Evolutionary conservation across 2,329 filamentous ascomycete genomes (phyloP).

Genomic region (Pseudogymnoascus pannorum): DNA sequence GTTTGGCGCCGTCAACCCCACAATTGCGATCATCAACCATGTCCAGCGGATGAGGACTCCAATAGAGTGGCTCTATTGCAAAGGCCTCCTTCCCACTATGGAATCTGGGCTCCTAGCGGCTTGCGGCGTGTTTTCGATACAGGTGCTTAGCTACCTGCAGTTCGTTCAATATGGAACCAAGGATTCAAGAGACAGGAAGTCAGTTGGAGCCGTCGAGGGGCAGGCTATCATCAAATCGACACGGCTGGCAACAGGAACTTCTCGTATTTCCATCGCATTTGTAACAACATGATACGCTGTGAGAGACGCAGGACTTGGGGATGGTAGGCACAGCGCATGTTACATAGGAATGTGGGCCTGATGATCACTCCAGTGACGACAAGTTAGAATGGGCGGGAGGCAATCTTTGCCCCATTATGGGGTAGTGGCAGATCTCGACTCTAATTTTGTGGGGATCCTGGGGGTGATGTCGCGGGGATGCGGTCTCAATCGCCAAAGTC

Average conservation of each 20-base stretch:
- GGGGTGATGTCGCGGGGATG: neutral
- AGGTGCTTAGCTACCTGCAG: neutral
- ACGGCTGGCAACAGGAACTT: neutral
- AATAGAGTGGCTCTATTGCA: neutral
- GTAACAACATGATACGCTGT: neutral
- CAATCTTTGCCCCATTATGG: slow-evolving; percentile 4
- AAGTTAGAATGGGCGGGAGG: neutral
- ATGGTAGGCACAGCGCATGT: neutral
- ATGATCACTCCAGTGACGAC: neutral
- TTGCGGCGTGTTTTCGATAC: neutral
- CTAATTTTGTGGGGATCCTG: neutral
- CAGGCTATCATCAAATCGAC: neutral
- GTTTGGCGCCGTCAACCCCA: slow-evolving; percentile 3
- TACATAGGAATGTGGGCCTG: neutral
- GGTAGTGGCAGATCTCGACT: neutral
- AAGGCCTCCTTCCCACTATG: neutral
- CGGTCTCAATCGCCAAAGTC: neutral
- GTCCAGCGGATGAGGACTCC: neutral
- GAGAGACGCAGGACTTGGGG: neutral
- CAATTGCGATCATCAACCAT: neutral
- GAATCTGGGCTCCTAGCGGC: neutral
- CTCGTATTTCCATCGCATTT: neutral
- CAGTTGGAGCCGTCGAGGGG: neutral
- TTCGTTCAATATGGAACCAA: neutral
- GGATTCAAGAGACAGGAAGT: neutral